Percentiles rank a stretch among this genome's conserved stretches.
phyloP scores from a whole-genome alignment of 2,329 filamentous ascomycete genomes.

The Colletotrichum sp. region DNA sequence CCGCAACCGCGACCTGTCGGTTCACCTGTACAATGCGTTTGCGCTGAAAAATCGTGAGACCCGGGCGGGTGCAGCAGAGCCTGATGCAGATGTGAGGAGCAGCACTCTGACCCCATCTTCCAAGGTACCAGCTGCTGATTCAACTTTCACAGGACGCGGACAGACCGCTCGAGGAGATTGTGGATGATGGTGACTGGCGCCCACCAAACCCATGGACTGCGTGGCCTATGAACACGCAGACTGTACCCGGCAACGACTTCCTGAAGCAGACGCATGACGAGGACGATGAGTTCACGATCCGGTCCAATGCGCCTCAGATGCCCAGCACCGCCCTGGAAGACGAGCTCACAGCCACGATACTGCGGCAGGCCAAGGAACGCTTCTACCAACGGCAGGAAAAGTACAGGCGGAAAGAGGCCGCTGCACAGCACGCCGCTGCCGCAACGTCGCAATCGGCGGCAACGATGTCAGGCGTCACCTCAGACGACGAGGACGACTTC shows the following conservation, averaged over 20 bases:
- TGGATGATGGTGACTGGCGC: conserved; percentile 46
- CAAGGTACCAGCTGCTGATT: background rate
- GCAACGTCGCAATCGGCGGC: background rate
- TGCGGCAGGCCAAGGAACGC: conserved; percentile 71
- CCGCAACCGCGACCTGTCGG: conserved; percentile 69
- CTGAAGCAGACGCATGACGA: conserved; percentile 49
- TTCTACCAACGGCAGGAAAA: conserved; percentile 51
- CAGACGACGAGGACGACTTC: background rate
- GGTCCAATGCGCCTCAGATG: conserved; percentile 43
- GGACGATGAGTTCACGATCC: conserved; percentile 57
- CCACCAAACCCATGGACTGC: conserved; percentile 76
- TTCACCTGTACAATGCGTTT: conserved; percentile 82
- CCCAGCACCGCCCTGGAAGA: conserved; percentile 73
- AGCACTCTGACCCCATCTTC: background rate
- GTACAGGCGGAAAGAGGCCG: background rate
- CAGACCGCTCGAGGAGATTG: background rate
- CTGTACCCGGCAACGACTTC: conserved; percentile 66
- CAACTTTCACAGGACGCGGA: background rate
- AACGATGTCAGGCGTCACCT: background rate
- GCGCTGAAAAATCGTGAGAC: conserved; percentile 62
- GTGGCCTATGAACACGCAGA: conserved; percentile 74
- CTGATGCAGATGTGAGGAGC: background rate
- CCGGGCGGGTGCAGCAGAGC: background rate
- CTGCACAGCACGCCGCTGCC: background rate
- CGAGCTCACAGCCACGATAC: conserved; percentile 68